Evolutionary conservation across 768 basidiomycete species (phyloP), one percentile per base, ranked within the genome.

Genomic region (Mycena amicta): DNA sequence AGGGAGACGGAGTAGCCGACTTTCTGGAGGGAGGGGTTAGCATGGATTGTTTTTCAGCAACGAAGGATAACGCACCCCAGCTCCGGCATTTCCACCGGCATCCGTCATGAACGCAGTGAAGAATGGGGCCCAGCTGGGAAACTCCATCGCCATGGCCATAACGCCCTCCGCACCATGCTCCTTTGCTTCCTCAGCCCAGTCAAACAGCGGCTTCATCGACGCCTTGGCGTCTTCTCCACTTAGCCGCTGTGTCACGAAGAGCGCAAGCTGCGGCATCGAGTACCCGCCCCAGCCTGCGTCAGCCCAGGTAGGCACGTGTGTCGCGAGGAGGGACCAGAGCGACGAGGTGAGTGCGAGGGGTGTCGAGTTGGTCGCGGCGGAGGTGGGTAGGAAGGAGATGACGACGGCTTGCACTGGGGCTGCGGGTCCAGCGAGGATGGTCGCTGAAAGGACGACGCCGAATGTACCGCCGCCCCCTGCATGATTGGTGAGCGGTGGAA

Each of bases 211-310:
- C 25, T 68, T 70, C 71, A 82, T 72, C 29, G 81, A 81, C 27
- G 41, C 64, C 20, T 70, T 64, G 1, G 81, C 80, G 5, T 76
- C 74, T 1, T 67, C 70, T 30, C 68, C 65, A 29, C 61, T 68
- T 0, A 79, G 63, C 18, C 71, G 72, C 8, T 82, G 82, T 53
- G 77, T 83, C n/a, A 83, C 71, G 53, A 80, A 70, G 37, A 77
- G 68, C 18, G 75, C 77, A 25, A 74, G 69, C 30, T 70, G 71
- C 55, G 70, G 67, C 50, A 65, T 75, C 2, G 75, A 70, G 53
- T 74, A 77, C 15, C 80, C 81, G 50, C 81, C 81, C 79, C 79
- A 83, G 23, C 81, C 81, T 56, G 80, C 74, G 22, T 74, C 66
- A 5, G 78, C 78, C 74, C 79, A 79, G 37, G 66, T 68, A 1